Evolutionary conservation across 371 early-diverging fungal genomes (phyloP).

Genomic region (Mortierella sp.): DNA sequence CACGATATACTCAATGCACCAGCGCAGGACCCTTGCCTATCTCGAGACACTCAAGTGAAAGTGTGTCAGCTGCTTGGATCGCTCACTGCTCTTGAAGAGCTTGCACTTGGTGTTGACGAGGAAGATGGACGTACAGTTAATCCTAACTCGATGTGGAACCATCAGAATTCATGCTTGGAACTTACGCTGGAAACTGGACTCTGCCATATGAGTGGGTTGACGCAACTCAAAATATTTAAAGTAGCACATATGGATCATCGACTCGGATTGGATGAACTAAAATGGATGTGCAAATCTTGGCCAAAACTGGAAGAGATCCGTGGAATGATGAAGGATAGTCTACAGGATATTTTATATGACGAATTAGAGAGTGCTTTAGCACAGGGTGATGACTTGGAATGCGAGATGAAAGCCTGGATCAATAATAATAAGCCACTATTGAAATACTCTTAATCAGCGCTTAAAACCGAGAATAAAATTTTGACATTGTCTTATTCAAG

Average conservation of each 20-base stretch:
- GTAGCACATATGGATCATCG: not conserved
- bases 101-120: not conserved
- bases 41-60: not conserved
- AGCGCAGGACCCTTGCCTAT: not conserved
- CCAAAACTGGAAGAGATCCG: not conserved
- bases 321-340: not conserved
- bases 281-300: slow-evolving; percentile 6
- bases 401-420: too few species aligned
- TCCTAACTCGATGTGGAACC: not conserved
- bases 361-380: too few species aligned
- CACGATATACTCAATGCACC: too few species aligned
- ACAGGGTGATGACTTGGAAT: too few species aligned
- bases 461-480: too few species aligned
- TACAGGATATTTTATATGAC: too few species aligned
- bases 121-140: not conserved
- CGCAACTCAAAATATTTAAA: not conserved
- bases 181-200: not conserved
- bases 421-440: too few species aligned
- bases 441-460: too few species aligned
- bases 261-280: not conserved
- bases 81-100: not conserved
- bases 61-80: not conserved
- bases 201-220: not conserved
- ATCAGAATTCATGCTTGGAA: not conserved
- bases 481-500: too few species aligned